These are phyloP conservation scores for Tagetes erecta DNA, from an alignment of 129 eudicot genomes.

Conservation along the genomic window DNA sequence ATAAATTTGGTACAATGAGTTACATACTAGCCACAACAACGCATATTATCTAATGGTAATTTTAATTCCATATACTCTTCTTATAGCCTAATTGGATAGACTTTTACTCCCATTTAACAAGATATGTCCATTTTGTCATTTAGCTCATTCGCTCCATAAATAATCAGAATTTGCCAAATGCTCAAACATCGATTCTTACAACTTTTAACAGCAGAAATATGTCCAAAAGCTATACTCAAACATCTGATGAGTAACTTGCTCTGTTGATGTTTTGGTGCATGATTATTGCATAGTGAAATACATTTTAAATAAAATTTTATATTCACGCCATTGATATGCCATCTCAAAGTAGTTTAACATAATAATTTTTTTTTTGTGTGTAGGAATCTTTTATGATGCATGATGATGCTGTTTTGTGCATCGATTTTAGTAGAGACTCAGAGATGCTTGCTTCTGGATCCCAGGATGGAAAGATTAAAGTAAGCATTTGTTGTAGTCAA, in stretches of 20 bases:
- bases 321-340: conserved; percentile 9
- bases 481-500: conserved; percentile 27
- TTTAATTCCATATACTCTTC: neutral
- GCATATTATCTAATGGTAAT: neutral
- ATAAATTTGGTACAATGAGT: neutral
- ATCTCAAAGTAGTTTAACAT: conserved; percentile 18
- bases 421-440: conserved; percentile 93
- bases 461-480: conserved; percentile 95
- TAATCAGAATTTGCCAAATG: neutral
- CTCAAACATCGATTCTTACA: neutral
- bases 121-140: neutral
- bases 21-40: neutral
- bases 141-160: neutral
- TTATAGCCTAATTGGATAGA: neutral
- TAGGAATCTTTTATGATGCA: conserved; percentile 99
- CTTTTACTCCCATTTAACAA: neutral
- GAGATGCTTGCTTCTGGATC: conserved; percentile 99
- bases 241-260: neutral
- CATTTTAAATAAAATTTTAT: conserved; percentile 5
- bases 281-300: neutral
- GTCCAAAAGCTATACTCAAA: neutral
- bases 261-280: conserved; percentile 7
- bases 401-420: conserved; percentile 90
- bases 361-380: conserved; percentile 13
- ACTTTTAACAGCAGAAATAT: neutral